Conservation (phyloP, 805 yeast genomes). For the Suhomyces prunicola region DNA sequence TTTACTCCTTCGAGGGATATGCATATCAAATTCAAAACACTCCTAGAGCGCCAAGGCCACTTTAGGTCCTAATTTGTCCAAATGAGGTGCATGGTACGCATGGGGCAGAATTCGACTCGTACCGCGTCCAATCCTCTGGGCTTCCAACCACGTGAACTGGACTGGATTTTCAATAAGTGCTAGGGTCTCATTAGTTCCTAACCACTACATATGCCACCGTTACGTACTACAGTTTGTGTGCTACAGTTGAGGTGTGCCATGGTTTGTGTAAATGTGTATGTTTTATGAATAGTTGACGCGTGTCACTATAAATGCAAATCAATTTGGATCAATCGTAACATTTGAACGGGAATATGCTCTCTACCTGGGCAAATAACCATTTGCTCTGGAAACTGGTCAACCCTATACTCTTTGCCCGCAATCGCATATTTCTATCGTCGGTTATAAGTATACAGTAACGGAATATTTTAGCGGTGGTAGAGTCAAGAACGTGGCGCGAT, state of each 20-base stretch:
- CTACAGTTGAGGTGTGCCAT: neutral
- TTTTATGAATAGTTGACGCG: neutral
- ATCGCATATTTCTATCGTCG: slow-evolving; percentile 70
- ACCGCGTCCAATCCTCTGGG: neutral
- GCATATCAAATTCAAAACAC: neutral
- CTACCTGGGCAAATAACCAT: slow-evolving; percentile 58
- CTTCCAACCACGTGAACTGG: neutral
- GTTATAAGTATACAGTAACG: slow-evolving; percentile 63
- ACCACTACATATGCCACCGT: neutral
- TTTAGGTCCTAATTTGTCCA: neutral
- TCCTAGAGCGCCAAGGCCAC: neutral
- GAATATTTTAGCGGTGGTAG: slow-evolving; percentile 42
- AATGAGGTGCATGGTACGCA: neutral
- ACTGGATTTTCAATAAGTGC: neutral
- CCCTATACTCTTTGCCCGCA: slow-evolving; percentile 59
- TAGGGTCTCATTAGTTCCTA: neutral
- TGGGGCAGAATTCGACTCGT: neutral
- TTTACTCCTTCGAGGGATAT: neutral
- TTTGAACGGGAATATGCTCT: slow-evolving; percentile 43
- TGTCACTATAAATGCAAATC: slow-evolving; percentile 1
- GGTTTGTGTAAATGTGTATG: neutral
- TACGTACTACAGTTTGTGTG: too few species aligned
- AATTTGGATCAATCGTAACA: slow-evolving; percentile 44
- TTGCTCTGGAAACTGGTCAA: slow-evolving; percentile 54
- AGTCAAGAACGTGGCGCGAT: slow-evolving; percentile 15